Evolutionary conservation across 148 eudicot species (phyloP), one percentile per base, ranked within the genome.

Genomic region (Fagopyrum tataricum): DNA sequence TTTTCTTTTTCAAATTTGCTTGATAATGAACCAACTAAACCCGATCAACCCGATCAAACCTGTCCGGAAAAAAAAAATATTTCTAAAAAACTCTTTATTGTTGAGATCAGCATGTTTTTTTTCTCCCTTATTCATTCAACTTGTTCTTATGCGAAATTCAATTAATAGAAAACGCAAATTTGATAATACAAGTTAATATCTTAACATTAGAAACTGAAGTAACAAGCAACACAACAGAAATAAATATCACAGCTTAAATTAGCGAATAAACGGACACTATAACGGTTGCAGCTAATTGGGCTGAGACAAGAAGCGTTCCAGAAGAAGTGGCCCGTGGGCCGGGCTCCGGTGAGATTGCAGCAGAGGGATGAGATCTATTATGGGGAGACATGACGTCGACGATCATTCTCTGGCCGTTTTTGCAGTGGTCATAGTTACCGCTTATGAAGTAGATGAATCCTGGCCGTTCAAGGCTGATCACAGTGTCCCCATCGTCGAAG

Each of bases 371-470:
- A 41, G 41, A 13, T 31, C 40, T 24, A 6, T 39, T 67, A 21
- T 73, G 82, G 0, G 76, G 83, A 11, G 73, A 61, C 78, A 83
- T 75, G 8, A 90, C 91, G 4, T 86, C 80, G 1, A 90, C 72
- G 14, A 9, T 66, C 26, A 90, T 15, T 7, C 87, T 74, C 75
- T 86, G 90, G n/a, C 92, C 96, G 10, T 46, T 47, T 26, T 51
- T 62, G 76, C 97, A 92, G 66, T 85, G 88, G 10, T 72, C 78
- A 6, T 51, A n/a, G 5, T 79, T 44, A 1, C 90, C 92, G 43
- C 95, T 92, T 5, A 86, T 83, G 83, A 89, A 88, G 77, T 88
- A 92, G 14, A 52, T 13, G 0, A 74, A 42, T 0, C 88, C 95
- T 0, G 87, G 80, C 3, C 67, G 82, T 9, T 85, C 79, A 4